Evolutionary conservation across 331 rosid genomes (phyloP).

Genomic region (Erythrophleum ivorense): DNA sequence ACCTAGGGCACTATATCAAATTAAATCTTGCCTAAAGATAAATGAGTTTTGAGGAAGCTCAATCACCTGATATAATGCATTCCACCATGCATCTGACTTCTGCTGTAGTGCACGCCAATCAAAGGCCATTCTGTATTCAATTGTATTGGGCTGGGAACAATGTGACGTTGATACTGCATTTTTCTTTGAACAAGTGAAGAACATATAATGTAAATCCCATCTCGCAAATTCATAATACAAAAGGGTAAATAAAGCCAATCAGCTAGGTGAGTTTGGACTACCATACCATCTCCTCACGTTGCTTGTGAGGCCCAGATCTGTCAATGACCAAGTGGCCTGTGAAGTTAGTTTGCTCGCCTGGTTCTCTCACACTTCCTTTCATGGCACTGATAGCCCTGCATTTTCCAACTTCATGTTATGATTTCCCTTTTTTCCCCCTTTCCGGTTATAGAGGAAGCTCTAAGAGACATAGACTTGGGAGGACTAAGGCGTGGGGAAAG

Average conservation of each 20-base stretch:
- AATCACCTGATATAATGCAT: conserved; percentile 39
- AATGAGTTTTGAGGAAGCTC: conserved; percentile 8
- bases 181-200: conserved; percentile 46
- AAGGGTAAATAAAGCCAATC: conserved; percentile 7
- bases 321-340: conserved; percentile 55
- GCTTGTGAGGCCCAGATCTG: conserved; percentile 35
- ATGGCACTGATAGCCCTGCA: conserved; percentile 59
- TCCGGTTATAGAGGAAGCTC: background rate
- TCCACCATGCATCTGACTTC: conserved; percentile 27
- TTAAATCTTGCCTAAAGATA: background rate
- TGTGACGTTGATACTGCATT: conserved; percentile 78
- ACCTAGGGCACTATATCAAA: background rate
- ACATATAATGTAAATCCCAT: conserved; percentile 12
- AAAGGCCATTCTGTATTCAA: conserved; percentile 48
- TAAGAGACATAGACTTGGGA: background rate
- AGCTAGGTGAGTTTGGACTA: conserved; percentile 30
- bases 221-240: background rate
- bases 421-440: background rate
- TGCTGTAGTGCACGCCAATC: conserved; percentile 42
- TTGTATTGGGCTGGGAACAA: conserved; percentile 63
- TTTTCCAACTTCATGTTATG: background rate
- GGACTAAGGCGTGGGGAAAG: background rate
- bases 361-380: conserved; percentile 44
- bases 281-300: conserved; percentile 55
- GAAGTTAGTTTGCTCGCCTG: conserved; percentile 45